Percentiles rank a stretch among this genome's conserved stretches.
Conservation (phyloP, 345 rosid genomes). For the Erodium maritimum region DNA sequence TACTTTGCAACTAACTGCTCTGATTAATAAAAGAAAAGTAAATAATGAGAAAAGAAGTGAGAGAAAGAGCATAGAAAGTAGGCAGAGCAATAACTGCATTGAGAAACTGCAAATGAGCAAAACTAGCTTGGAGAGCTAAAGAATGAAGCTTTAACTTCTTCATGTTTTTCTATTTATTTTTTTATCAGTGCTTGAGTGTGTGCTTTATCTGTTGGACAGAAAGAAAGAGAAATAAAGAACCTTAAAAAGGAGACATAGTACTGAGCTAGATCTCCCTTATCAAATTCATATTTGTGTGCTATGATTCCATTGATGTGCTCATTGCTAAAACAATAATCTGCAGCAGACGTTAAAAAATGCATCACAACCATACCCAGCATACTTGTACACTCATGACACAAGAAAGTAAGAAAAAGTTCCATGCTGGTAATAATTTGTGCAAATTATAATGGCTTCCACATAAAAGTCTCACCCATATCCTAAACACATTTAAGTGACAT, state of each 20-base stretch:
- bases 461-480: not conserved
- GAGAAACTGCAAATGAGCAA: not conserved
- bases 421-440: not conserved
- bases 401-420: not conserved
- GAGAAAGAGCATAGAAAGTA: not conserved
- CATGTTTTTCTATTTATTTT: no score
- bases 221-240: conserved; percentile 20
- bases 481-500: not conserved
- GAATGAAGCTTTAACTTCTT: not conserved
- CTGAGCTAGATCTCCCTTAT: conserved; percentile 45
- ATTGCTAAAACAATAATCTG: conserved; percentile 66
- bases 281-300: conserved; percentile 34
- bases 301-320: conserved; percentile 50
- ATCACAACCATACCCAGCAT: not conserved
- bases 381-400: not conserved
- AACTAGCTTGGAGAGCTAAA: not conserved
- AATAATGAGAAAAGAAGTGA: not conserved
- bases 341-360: conserved; percentile 9
- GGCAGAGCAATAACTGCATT: not conserved
- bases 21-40: conserved; percentile 18
- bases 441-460: not conserved
- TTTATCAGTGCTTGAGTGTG: not conserved
- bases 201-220: not conserved
- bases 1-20: conserved; percentile 58
- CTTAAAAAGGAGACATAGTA: conserved; percentile 53